phyloP scores from a whole-genome alignment of 305 asterid species.

The Fraxinus dipetala region DNA sequence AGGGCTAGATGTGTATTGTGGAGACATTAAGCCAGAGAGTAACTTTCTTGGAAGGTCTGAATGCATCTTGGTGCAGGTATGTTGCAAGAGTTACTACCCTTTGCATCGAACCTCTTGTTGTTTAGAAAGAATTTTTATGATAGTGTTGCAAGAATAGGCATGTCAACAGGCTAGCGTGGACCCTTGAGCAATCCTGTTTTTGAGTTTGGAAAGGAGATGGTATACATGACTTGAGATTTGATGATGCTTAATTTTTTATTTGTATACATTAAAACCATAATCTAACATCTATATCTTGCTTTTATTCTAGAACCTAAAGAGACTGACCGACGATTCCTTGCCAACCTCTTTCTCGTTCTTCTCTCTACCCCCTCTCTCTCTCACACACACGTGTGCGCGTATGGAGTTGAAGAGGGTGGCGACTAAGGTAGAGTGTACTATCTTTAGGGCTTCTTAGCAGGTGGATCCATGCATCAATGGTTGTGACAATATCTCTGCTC shows the following conservation, averaged over 20 bases:
- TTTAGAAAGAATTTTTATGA: not conserved
- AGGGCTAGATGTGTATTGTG: slow-evolving; percentile 54
- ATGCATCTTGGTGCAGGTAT: slow-evolving; percentile 76
- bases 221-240: not conserved
- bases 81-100: slow-evolving; percentile 20
- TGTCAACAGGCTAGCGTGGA: not conserved
- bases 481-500: not conserved
- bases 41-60: slow-evolving; percentile 53
- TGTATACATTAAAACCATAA: not conserved
- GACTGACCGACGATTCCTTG: not conserved
- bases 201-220: not conserved
- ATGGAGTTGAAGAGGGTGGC: not conserved
- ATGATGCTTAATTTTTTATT: not conserved
- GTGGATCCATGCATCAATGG: not conserved
- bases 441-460: not conserved
- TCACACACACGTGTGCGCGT: not conserved
- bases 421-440: not conserved
- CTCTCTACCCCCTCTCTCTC: not conserved
- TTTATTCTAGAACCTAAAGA: not conserved
- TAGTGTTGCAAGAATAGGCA: not conserved
- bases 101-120: not conserved
- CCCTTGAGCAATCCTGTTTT: not conserved
- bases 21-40: slow-evolving; percentile 48
- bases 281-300: not conserved
- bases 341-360: not conserved